phyloP scores from a whole-genome alignment of 1,139 yeast species.

The Tardiomyces digboiensis region DNA sequence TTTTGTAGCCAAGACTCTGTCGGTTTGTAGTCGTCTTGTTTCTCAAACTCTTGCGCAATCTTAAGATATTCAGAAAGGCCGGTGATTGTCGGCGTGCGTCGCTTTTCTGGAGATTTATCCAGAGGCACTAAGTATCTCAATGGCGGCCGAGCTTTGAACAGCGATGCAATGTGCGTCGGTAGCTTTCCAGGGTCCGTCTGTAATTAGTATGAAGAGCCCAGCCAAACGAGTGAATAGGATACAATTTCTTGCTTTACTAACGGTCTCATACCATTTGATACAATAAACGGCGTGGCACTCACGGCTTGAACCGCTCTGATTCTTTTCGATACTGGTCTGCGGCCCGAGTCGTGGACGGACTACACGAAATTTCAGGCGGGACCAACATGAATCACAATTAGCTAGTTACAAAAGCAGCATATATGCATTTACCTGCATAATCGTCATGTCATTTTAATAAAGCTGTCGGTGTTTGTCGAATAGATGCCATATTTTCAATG shows the following conservation, averaged over 20 bases:
- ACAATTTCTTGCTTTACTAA: too few relatives aligned
- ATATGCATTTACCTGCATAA: too few relatives aligned
- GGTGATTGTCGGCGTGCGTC: slow-evolving; percentile 42
- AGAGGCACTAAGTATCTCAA: slow-evolving; percentile 41
- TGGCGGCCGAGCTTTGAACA: slow-evolving; percentile 70
- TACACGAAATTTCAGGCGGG: too few relatives aligned
- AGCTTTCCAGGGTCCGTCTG: not conserved
- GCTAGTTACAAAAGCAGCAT: too few relatives aligned
- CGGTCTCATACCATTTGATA: not conserved
- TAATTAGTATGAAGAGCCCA: too few relatives aligned
- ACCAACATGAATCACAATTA: too few relatives aligned
- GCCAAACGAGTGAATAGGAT: too few relatives aligned
- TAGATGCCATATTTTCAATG: not conserved
- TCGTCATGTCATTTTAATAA: too few relatives aligned
- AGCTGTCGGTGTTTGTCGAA: not conserved
- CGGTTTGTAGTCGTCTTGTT: slow-evolving; percentile 25
- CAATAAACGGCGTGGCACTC: not conserved
- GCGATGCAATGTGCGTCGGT: slow-evolving; percentile 10
- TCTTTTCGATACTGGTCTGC: not conserved
- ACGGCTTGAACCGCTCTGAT: not conserved
- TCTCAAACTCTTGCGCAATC: slow-evolving; percentile 22
- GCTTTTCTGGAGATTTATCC: slow-evolving; percentile 43
- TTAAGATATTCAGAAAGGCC: slow-evolving; percentile 40
- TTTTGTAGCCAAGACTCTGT: slow-evolving; percentile 30
- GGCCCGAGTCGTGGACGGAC: not conserved